Evolutionary conservation across 768 basidiomycete species (phyloP), one percentile per base, ranked within the genome.

Genomic region (Pulveroboletus sp.): DNA sequence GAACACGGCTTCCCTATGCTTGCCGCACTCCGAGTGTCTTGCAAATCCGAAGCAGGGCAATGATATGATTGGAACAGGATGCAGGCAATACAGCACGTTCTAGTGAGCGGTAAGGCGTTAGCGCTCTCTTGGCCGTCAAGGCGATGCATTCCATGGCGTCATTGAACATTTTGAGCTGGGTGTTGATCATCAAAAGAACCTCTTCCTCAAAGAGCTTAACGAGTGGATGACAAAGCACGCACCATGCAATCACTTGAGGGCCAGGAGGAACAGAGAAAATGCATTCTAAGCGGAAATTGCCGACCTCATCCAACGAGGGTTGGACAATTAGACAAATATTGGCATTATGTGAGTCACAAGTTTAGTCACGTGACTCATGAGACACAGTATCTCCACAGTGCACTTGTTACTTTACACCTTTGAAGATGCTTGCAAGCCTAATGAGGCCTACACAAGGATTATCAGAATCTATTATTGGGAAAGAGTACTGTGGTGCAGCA

Each of bases 11-110:
- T 51, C 47, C 57, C 62, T 57, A 62, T 40, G 57, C 60, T 56
- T 59, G 62, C 64, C 57, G 53, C 59, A 50, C 57, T 54, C 45
- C 48, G 54, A 50, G 47, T 61, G 62, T 49, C 64, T 54, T 61
- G 64, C 62, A 64, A 65, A 66, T 62, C 57, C 62, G 60, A 53
- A 61, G 64, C 56, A 66, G 57, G 64, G 64, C 54, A 65, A 46
- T 50, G 62, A 58, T 56, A 65, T 55, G 64, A 66, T 62, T 57
- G 32, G 60, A 50, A 65, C 60, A 65, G 60, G 57, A 30, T 60
- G 61, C 64, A 62, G 59, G 64, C 62, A 64, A 51, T 56, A 50
- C 6, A 46, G 52, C 52, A 57, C 64, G 64, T 59, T 65, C 64
- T 64, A 62, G 54, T 7, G 63, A 55, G 64, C 64, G 61, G 54